phyloP scores from a whole-genome alignment of 2,329 filamentous ascomycete genomes.

The Colletotrichum gigasporum region DNA sequence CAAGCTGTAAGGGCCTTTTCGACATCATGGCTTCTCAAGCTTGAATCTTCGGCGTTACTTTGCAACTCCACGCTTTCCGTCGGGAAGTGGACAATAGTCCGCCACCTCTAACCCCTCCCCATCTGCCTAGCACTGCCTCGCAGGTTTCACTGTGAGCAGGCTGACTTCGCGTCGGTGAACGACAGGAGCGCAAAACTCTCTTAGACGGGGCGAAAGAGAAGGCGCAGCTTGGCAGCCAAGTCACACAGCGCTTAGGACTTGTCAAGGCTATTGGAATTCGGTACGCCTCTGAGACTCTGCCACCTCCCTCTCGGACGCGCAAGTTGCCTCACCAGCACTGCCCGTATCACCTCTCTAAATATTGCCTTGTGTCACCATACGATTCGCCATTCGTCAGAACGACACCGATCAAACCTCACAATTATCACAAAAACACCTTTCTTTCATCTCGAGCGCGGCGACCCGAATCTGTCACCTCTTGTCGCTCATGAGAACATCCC shows the following conservation, averaged over 20 bases:
- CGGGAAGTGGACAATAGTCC: background rate
- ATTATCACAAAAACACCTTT: background rate
- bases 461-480: too few species aligned
- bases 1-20: background rate
- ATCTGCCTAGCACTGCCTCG: constrained; percentile 25
- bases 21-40: background rate
- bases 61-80: background rate
- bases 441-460: too few species aligned
- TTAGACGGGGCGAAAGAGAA: constrained; percentile 23
- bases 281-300: constrained; percentile 13
- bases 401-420: too few species aligned
- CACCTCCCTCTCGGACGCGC: background rate
- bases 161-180: constrained; percentile 6
- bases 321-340: background rate
- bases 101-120: background rate
- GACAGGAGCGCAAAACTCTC: background rate
- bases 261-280: constrained; percentile 4
- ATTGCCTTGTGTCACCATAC: too few species aligned
- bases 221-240: constrained; percentile 22
- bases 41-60: background rate
- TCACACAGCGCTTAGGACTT: background rate
- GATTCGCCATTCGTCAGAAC: too few species aligned
- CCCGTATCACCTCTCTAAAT: background rate
- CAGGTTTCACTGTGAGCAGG: background rate
- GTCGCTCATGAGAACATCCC: constrained; percentile 3